These are phyloP conservation scores for Elsinoe necatrix DNA, from an alignment of 2,329 filamentous ascomycete species.

Conservation along the genomic window DNA sequence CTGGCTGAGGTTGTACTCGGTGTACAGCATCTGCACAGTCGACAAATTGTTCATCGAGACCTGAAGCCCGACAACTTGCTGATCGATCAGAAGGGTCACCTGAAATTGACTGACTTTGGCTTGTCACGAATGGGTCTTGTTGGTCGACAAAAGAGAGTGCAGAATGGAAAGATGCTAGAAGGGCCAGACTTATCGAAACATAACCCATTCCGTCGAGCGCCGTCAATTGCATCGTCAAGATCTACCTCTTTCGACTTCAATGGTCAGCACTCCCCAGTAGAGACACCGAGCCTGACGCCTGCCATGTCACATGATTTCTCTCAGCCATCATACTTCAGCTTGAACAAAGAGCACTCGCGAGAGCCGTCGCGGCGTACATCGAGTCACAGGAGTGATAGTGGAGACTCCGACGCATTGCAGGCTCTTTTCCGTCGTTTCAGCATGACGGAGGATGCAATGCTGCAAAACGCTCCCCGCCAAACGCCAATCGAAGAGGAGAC, in stretches of 20 bases:
- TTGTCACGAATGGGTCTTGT: constrained; percentile 95
- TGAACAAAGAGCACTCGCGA: constrained; percentile 51
- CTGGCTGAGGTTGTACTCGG: constrained; percentile 93
- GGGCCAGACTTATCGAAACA: constrained; percentile 89
- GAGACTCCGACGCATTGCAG: constrained; percentile 75
- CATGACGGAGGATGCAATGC: constrained; percentile 34
- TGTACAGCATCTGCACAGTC: constrained; percentile 87
- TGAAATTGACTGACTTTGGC: constrained; percentile 96
- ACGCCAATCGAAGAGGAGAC: constrained; percentile 66
- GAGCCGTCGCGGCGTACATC: constrained; percentile 62
- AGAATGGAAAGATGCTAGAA: constrained; percentile 69
- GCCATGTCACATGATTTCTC: constrained; percentile 58
- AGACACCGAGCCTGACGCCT: constrained; percentile 81
- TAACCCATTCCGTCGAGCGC: constrained; percentile 77
- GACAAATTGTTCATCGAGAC: constrained; percentile 93
- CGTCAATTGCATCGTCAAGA: constrained; percentile 80
- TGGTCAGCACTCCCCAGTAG: constrained; percentile 66
- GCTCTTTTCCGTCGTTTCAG: constrained; percentile 71
- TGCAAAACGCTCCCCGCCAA: constrained; percentile 30
- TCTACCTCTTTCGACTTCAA: constrained; percentile 91
- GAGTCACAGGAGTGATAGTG: constrained; percentile 82
- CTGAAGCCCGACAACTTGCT: constrained; percentile 94
- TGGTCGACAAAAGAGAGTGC: constrained; percentile 86
- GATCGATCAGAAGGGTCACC: constrained; percentile 91
- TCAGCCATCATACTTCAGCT: constrained; percentile 88